phyloP scores from a whole-genome alignment of 1,284 basidiomycete genomes.

The Malassezia sympodialis region DNA sequence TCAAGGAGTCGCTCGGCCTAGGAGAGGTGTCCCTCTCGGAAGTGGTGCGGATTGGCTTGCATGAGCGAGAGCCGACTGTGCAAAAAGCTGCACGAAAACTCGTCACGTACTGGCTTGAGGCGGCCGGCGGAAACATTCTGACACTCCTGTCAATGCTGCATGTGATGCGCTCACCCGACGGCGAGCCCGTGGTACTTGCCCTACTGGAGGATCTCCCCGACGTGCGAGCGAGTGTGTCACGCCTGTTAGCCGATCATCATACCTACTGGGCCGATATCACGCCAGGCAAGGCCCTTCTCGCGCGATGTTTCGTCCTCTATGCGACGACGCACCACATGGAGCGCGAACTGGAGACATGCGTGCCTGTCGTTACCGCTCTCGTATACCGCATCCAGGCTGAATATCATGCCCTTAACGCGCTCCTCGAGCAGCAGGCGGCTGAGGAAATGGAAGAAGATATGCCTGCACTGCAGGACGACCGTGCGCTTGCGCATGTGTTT shows the following conservation, averaged over 20 bases:
- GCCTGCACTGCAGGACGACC: constrained; percentile 14
- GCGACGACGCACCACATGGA: constrained; percentile 60
- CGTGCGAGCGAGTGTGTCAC: constrained; percentile 57
- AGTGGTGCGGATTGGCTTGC: constrained; percentile 59
- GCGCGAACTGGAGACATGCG: constrained; percentile 60
- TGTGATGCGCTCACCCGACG: constrained; percentile 54
- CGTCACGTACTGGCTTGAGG: constrained; percentile 37
- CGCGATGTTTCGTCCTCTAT: constrained; percentile 72
- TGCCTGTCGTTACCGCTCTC: constrained; percentile 81
- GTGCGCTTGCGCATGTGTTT: constrained; percentile 54
- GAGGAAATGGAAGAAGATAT: constrained; percentile 25
- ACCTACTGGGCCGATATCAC: constrained; percentile 66
- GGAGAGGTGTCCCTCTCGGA: constrained; percentile 25
- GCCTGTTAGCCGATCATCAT: constrained; percentile 58
- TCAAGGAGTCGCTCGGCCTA: constrained; percentile 23
- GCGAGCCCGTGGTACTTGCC: constrained; percentile 60
- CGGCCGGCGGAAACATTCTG: constrained; percentile 27
- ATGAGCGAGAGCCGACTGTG: constrained; percentile 76
- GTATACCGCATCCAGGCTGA: constrained; percentile 73
- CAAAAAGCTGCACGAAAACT: constrained; percentile 63
- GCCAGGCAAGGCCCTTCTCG: constrained; percentile 72
- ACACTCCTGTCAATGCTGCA: constrained; percentile 62
- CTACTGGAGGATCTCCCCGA: constrained; percentile 59
- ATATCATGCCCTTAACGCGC: constrained; percentile 24
- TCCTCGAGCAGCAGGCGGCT: constrained; percentile 26